A percentile compares a stretch with the other conserved stretches of the same genome.
Evolutionary conservation across 257 asterid genomes (phyloP).

Genomic region (Nicotiana paniculata): DNA sequence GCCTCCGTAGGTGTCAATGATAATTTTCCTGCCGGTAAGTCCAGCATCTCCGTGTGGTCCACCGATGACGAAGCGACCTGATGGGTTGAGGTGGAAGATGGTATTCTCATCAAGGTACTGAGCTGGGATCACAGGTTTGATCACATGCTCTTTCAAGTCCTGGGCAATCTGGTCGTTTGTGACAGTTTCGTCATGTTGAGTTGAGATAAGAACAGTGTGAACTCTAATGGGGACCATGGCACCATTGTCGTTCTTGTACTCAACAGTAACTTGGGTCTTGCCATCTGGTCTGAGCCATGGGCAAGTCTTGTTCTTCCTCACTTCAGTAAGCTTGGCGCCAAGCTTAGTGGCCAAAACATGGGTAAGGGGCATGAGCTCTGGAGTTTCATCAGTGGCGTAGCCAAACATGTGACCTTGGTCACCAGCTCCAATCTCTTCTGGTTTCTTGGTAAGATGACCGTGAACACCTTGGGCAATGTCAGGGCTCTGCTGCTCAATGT

Average conservation of each 20-base stretch:
- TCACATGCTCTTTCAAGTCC: conserved; percentile 78
- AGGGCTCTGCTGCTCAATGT: conserved; percentile 92
- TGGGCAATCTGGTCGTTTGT: conserved; percentile 64
- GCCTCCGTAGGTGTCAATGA: conserved; percentile 85
- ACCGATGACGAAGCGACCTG: conserved; percentile 85
- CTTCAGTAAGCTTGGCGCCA: conserved; percentile 89
- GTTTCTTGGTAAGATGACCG: conserved; percentile 86
- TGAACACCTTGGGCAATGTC: conserved; percentile 96
- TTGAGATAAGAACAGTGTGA: conserved; percentile 82
- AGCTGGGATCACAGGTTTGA: conserved; percentile 76
- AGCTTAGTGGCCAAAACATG: conserved; percentile 92
- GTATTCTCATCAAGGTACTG: conserved; percentile 78
- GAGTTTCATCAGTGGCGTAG: conserved; percentile 86
- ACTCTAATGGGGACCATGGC: conserved; percentile 89
- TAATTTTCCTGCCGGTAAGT: conserved; percentile 77
- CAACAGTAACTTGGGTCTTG: conserved; percentile 84
- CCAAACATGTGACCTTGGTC: conserved; percentile 96
- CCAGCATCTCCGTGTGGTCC: conserved; percentile 97
- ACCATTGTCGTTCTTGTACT: conserved; percentile 70
- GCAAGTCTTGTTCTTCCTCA: conserved; percentile 81
- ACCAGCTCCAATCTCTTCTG: conserved; percentile 95
- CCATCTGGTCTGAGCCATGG: conserved; percentile 91
- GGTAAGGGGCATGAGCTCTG: conserved; percentile 89
- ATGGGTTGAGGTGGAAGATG: conserved; percentile 83
- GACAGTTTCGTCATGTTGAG: conserved; percentile 88